A percentile compares a stretch with the other conserved stretches of the same genome.
phyloP scores from a whole-genome alignment of 441 rosid species.

The Gossypium laxum region DNA sequence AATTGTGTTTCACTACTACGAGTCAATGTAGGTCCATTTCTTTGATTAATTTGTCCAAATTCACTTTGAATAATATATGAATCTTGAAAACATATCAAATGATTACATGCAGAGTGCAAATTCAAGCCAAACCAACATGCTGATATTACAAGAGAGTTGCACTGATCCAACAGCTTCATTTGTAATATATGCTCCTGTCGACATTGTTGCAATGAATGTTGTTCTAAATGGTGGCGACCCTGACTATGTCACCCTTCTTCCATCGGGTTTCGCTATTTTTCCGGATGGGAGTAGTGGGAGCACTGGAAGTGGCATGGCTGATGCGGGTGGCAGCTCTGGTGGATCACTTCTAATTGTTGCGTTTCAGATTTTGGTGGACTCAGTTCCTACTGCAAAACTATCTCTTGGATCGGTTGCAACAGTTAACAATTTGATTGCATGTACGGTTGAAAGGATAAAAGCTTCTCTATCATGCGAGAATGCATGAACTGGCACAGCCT shows the following conservation, averaged over 20 bases:
- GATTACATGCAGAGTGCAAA: conserved; percentile 37
- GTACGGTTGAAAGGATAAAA: conserved; percentile 65
- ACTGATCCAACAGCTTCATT: conserved; percentile 52
- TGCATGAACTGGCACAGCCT: conserved; percentile 21
- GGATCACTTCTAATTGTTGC: conserved; percentile 74
- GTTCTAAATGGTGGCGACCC: conserved; percentile 65
- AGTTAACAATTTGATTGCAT: conserved; percentile 55
- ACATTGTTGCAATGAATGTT: conserved; percentile 44
- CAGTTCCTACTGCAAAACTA: conserved; percentile 45
- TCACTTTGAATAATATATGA: neutral
- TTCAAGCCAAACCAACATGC: conserved; percentile 58
- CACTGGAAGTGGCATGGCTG: conserved; percentile 3
- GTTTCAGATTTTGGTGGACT: conserved; percentile 71
- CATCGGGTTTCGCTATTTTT: conserved; percentile 73
- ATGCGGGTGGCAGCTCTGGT: conserved; percentile 26
- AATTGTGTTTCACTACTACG: conserved; percentile 65
- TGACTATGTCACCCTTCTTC: conserved; percentile 66
- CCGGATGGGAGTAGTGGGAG: conserved; percentile 43
- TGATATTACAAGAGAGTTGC: conserved; percentile 71
- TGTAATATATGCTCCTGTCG: conserved; percentile 73
- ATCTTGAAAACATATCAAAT: neutral
- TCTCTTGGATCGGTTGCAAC: conserved; percentile 77
- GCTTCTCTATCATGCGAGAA: conserved; percentile 35
- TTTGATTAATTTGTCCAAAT: neutral
- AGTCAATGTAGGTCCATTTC: conserved; percentile 47